Percentiles rank a stretch among this genome's conserved stretches.
phyloP scores from a whole-genome alignment of 768 basidiomycete genomes.

The Tulasnella sp. region DNA sequence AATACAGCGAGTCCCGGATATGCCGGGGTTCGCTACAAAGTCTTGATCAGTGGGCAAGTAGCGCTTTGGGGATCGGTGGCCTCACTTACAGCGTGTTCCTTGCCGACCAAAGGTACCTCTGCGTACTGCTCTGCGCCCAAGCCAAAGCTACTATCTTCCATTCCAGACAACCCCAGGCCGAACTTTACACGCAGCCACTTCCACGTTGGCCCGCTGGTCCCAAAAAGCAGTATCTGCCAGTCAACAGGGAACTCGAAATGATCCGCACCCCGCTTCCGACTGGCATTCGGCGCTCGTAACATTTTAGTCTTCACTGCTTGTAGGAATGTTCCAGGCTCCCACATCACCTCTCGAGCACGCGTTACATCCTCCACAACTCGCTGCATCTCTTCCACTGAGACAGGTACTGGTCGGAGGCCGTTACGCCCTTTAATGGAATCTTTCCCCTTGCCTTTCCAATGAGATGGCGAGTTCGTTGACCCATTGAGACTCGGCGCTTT shows the following conservation, averaged over 20 bases:
- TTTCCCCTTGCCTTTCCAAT: conserved; percentile 18
- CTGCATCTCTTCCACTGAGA: conserved; percentile 20
- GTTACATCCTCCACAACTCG: conserved; percentile 1
- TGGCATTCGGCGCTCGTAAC: background rate
- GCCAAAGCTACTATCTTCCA: background rate
- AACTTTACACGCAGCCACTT: conserved; percentile 18
- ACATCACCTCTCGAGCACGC: conserved; percentile 15
- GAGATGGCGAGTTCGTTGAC: too few species aligned
- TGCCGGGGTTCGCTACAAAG: background rate
- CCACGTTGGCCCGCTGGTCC: conserved; percentile 1
- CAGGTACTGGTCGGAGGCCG: background rate
- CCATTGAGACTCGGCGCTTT: background rate
- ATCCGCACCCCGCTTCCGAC: background rate
- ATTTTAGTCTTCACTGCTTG: conserved; percentile 7
- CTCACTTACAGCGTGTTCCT: background rate
- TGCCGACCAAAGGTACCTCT: background rate
- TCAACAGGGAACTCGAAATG: conserved; percentile 10
- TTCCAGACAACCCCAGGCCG: background rate
- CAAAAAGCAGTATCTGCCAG: conserved; percentile 13
- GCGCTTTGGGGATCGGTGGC: background rate
- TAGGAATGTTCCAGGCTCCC: conserved; percentile 17
- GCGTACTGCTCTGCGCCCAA: background rate
- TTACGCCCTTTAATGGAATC: background rate
- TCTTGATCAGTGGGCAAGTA: background rate
- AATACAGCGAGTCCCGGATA: conserved; percentile 20